Evolutionary conservation across 306 rosid genomes (phyloP).

Genomic region (Urtica urens): DNA sequence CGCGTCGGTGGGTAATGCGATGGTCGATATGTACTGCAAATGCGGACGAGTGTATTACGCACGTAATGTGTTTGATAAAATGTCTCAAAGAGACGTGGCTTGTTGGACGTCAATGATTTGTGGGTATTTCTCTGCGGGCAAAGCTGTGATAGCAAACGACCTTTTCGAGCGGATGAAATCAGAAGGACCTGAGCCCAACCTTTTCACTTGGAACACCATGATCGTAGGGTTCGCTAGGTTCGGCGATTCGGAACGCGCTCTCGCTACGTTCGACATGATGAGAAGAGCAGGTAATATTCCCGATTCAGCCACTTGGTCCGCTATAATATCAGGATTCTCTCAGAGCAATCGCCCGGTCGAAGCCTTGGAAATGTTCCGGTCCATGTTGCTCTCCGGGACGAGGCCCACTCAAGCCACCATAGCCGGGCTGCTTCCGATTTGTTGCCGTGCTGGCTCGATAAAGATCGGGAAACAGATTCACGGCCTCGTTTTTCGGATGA

Average conservation of each 20-base stretch:
- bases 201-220: constrained; percentile 61
- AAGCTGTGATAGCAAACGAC: constrained; percentile 22
- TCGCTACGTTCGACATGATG: constrained; percentile 36
- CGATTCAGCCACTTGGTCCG: constrained; percentile 57
- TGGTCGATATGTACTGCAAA: constrained; percentile 54
- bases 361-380: constrained; percentile 30
- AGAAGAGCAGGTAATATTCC: constrained; percentile 33
- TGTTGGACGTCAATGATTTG: constrained; percentile 56
- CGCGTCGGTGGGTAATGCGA: constrained; percentile 31
- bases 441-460: constrained; percentile 36
- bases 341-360: constrained; percentile 27
- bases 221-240: constrained; percentile 41
- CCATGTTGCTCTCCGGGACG: constrained; percentile 33
- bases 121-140: constrained; percentile 36
- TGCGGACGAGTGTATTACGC: constrained; percentile 38
- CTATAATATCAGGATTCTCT: constrained; percentile 39
- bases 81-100: constrained; percentile 43
- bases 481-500: constrained; percentile 41
- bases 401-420: constrained; percentile 44
- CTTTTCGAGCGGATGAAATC: constrained; percentile 58
- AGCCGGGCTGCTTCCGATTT: constrained; percentile 44
- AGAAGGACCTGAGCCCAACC: constrained; percentile 51
- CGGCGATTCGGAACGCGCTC: constrained; percentile 23
- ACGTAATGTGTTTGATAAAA: constrained; percentile 34
- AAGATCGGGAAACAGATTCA: constrained; percentile 47